Evolutionary conservation across 192 early-diverging fungal species (phyloP).

Genomic region (Chytriomyces sp.): DNA sequence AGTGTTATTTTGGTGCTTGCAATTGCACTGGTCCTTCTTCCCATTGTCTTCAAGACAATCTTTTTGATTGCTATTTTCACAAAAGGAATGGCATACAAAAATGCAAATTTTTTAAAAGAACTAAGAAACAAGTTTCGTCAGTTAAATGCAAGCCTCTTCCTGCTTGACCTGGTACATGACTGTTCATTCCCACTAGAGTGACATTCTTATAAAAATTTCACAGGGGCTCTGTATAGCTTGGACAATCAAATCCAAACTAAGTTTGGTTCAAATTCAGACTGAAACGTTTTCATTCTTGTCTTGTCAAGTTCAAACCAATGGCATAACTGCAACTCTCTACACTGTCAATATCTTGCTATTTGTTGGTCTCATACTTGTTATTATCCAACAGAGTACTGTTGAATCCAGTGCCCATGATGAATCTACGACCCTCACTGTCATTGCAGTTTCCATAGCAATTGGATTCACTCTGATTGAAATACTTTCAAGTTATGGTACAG

Average conservation of each 20-base stretch:
- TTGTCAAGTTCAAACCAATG: background rate
- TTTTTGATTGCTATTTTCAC: background rate
- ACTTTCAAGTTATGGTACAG: background rate
- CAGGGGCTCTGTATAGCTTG: background rate
- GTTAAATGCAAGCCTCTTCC: background rate
- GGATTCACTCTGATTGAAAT: background rate
- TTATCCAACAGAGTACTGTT: background rate
- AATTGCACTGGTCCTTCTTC: background rate
- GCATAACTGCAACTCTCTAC: background rate
- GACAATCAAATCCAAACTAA: background rate
- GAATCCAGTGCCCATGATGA: background rate
- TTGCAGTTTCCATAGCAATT: background rate
- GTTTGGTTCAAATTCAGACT: background rate
- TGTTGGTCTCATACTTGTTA: background rate
- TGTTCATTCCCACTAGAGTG: no score
- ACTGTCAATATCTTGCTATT: background rate
- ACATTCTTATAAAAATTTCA: no score
- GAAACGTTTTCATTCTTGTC: background rate
- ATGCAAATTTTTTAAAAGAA: background rate
- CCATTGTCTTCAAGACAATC: background rate
- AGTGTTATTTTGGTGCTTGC: no score
- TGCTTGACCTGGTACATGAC: background rate
- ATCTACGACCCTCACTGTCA: background rate
- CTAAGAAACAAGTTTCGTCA: background rate
- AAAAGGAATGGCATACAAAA: background rate